Evolutionary conservation across 768 basidiomycete species (phyloP).

Genomic region (Mrakia blollopis): DNA sequence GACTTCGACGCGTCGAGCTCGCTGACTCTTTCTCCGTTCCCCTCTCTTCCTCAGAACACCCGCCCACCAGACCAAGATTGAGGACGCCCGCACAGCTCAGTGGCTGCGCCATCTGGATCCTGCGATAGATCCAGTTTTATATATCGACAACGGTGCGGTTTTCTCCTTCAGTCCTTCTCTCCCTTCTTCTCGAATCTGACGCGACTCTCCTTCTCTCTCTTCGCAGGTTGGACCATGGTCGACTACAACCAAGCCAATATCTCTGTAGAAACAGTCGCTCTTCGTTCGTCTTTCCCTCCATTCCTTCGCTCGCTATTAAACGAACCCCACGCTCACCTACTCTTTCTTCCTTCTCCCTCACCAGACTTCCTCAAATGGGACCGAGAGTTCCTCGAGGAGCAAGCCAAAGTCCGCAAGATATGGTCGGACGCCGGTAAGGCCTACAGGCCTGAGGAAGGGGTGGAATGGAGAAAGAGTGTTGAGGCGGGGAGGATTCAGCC

Average conservation of each 20-base stretch:
- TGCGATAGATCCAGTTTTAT: slow-evolving; percentile 41
- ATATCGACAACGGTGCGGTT: slow-evolving; percentile 35
- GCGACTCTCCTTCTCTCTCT: background rate
- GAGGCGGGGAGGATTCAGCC: slow-evolving; percentile 40
- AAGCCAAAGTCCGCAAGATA: slow-evolving; percentile 36
- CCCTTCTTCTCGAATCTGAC: background rate
- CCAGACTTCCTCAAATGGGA: slow-evolving; percentile 45
- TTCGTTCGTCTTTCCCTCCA: slow-evolving; percentile 39
- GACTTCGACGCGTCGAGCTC: background rate
- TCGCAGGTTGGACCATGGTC: slow-evolving; percentile 43
- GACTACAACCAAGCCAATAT: slow-evolving; percentile 46
- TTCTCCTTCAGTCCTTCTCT: too few species aligned
- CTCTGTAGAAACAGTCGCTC: slow-evolving; percentile 40
- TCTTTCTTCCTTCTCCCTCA: too few species aligned
- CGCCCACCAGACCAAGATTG: slow-evolving; percentile 44
- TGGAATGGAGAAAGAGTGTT: slow-evolving; percentile 37
- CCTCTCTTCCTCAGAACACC: slow-evolving; percentile 30
- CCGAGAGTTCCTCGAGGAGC: slow-evolving; percentile 42
- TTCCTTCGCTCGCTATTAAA: background rate
- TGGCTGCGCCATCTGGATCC: slow-evolving; percentile 44
- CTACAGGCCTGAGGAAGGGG: slow-evolving; percentile 39
- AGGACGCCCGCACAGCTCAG: slow-evolving; percentile 45
- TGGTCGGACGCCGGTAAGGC: slow-evolving; percentile 41
- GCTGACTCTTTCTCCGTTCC: background rate
- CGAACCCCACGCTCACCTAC: background rate